phyloP scores from a whole-genome alignment of 2,329 filamentous ascomycete species.

The Diplodia corticola region DNA sequence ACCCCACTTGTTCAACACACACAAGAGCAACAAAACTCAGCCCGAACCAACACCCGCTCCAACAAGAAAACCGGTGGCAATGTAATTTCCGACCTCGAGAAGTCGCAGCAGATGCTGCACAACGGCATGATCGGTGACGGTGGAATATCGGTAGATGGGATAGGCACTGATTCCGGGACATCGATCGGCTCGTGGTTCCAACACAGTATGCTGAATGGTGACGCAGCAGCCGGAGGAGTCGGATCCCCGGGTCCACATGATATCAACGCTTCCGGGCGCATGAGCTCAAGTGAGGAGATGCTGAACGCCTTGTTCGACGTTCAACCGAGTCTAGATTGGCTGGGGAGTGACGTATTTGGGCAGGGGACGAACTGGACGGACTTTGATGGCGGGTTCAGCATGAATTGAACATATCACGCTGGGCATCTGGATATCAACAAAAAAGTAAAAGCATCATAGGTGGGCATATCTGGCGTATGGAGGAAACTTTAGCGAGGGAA shows the following conservation, averaged over 20 bases:
- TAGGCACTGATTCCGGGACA: not conserved
- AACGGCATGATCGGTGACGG: not conserved
- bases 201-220: not conserved
- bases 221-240: not conserved
- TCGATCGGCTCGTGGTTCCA: slow-evolving; percentile 1
- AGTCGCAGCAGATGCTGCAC: not conserved
- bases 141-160: not conserved
- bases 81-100: not conserved
- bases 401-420: not conserved
- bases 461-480: not conserved
- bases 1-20: slow-evolving; percentile 32
- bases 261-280: not conserved
- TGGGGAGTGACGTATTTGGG: slow-evolving; percentile 33
- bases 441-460: not conserved
- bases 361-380: not conserved
- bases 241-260: not conserved
- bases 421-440: not conserved
- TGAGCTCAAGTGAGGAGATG: slow-evolving; percentile 34
- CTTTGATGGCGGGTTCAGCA: not conserved
- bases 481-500: not conserved
- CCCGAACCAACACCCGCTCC: not conserved
- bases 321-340: slow-evolving; percentile 38
- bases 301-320: slow-evolving; percentile 38
- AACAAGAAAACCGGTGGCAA: not conserved
- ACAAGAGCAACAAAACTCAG: not conserved